phyloP scores from a whole-genome alignment of 805 yeast genomes.

The Yarrowia sp. region DNA sequence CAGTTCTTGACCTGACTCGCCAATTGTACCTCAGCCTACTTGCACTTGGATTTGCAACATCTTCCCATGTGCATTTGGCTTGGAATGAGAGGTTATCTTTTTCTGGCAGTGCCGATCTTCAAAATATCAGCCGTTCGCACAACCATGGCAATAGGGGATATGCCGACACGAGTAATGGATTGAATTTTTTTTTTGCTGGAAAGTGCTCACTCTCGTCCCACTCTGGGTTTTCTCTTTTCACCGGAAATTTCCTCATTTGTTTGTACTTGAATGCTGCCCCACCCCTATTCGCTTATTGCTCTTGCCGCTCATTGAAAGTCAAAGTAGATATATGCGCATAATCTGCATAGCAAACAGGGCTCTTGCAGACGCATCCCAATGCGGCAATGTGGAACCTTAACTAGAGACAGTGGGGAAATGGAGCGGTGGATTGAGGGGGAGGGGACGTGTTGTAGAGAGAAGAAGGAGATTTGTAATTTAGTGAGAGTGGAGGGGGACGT shows the following conservation, averaged over 20 bases:
- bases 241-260: neutral
- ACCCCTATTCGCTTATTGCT: constrained; percentile 20
- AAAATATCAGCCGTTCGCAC: neutral
- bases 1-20: too few species aligned
- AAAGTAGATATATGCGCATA: neutral
- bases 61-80: neutral
- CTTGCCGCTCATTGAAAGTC: constrained; percentile 9
- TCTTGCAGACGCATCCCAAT: neutral
- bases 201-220: too few species aligned
- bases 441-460: neutral
- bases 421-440: neutral
- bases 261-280: neutral
- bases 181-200: too few species aligned
- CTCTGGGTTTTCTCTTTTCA: neutral
- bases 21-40: too few species aligned
- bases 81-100: neutral
- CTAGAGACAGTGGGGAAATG: neutral
- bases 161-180: too few species aligned
- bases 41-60: too few species aligned
- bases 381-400: neutral
- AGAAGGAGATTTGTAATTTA: too few species aligned
- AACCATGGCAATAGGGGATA: too few species aligned
- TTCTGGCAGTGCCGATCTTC: neutral
- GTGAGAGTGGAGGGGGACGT: too few species aligned
- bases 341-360: constrained; percentile 18